Conservation (phyloP, 1,284 basidiomycete species). For the Trametes versicolor region DNA sequence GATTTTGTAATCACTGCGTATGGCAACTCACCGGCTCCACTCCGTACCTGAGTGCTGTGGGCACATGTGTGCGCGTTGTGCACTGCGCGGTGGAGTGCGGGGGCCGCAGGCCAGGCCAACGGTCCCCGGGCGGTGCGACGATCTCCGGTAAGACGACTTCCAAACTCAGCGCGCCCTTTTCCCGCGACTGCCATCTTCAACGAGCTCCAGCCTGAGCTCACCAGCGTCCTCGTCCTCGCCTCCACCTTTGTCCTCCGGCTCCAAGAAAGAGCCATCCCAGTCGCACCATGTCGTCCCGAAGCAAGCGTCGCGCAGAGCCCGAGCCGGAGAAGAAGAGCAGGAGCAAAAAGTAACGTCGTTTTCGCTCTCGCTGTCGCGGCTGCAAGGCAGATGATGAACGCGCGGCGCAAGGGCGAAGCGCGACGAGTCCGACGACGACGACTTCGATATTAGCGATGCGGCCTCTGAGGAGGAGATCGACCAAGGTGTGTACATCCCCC, state of each 20-base stretch:
- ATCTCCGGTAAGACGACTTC: constrained; percentile 22
- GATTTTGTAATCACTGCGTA: constrained; percentile 3
- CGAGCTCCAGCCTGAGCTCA: not conserved
- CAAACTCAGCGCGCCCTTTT: constrained; percentile 6
- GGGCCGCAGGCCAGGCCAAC: constrained; percentile 4
- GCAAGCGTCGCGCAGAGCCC: constrained; percentile 45
- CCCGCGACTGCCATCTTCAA: constrained; percentile 15
- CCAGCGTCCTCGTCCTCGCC: not conserved
- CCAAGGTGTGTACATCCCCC: constrained; percentile 39
- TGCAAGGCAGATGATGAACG: constrained; percentile 26
- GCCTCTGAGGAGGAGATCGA: constrained; percentile 44
- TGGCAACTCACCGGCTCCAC: constrained; percentile 7
- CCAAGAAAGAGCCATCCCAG: not conserved
- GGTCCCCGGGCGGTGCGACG: constrained; percentile 14
- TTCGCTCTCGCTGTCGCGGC: constrained; percentile 14
- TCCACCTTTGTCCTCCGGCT: not conserved
- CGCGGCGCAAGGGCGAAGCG: constrained; percentile 42
- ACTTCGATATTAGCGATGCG: constrained; percentile 38
- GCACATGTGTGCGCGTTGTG: constrained; percentile 16
- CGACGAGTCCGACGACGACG: constrained; percentile 45
- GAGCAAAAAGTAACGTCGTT: constrained; percentile 45
- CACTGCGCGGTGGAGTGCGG: not conserved
- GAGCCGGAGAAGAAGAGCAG: constrained; percentile 40
- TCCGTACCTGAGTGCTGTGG: constrained; percentile 10
- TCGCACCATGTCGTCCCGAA: constrained; percentile 41